Evolutionary conservation across 192 early-diverging fungal species (phyloP).

Genomic region (Phlyctochytrium arcticum): DNA sequence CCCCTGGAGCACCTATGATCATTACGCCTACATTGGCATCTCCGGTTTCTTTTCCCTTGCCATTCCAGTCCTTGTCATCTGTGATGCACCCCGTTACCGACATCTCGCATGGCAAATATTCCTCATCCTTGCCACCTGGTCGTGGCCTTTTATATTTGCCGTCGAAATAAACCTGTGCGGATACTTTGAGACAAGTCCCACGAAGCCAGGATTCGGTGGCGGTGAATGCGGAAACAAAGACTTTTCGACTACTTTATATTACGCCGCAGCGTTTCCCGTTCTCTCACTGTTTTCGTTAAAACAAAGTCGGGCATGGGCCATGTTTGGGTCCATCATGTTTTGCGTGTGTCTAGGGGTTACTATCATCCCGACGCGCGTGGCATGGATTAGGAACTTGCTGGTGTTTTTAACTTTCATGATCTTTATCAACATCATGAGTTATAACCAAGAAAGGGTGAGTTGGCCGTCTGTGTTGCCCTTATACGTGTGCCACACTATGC

Average conservation of each 20-base stretch:
- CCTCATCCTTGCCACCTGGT: neutral
- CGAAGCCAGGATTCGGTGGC: slow-evolving; percentile 1
- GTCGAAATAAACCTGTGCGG: slow-evolving; percentile 15
- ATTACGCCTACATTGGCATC: slow-evolving; percentile 9
- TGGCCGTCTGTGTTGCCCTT: neutral
- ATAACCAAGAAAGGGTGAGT: slow-evolving; percentile 16
- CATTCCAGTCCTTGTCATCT: slow-evolving; percentile 6
- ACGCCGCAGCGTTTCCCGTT: slow-evolving; percentile 10
- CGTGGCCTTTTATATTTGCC: slow-evolving; percentile 14
- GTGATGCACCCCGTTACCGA: slow-evolving; percentile 9
- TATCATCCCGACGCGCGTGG: slow-evolving; percentile 1
- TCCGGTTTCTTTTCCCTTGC: neutral
- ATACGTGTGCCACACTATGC: neutral
- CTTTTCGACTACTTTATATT: slow-evolving; percentile 14
- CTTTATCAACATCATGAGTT: slow-evolving; percentile 17
- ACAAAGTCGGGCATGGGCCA: slow-evolving; percentile 13
- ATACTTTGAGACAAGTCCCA: neutral
- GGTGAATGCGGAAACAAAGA: slow-evolving; percentile 15
- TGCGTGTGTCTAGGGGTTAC: neutral
- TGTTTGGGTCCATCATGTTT: neutral
- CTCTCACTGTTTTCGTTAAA: slow-evolving; percentile 9
- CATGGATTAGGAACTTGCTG: neutral
- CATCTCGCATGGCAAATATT: slow-evolving; percentile 7
- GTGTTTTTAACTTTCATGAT: slow-evolving; percentile 9
- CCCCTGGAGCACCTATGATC: slow-evolving; percentile 12